These are phyloP conservation scores for Dactylellina sp. DNA, from an alignment of 2,329 filamentous ascomycete species.

Conservation along the genomic window DNA sequence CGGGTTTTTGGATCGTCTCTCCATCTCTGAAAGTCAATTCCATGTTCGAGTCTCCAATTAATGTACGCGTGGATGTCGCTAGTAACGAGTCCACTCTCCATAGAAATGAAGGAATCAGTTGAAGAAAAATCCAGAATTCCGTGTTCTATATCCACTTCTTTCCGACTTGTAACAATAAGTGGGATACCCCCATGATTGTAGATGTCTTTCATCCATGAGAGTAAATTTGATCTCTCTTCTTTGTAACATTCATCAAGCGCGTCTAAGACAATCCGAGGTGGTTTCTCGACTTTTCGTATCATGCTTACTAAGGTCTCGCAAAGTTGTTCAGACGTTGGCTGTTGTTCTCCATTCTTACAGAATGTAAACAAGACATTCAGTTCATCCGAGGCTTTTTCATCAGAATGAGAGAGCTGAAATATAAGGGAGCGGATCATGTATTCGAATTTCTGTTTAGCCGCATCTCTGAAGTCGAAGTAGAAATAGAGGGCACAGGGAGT, in stretches of 20 bases:
- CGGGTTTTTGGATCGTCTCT: too few species aligned
- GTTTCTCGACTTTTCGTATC: slow-evolving; percentile 59
- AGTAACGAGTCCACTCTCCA: too few species aligned
- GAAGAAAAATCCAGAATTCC: too few species aligned
- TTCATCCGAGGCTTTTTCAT: slow-evolving; percentile 35
- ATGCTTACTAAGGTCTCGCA: slow-evolving; percentile 59
- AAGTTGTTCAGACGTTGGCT: slow-evolving; percentile 60
- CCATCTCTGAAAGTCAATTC: too few species aligned
- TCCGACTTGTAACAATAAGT: too few species aligned
- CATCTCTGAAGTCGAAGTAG: slow-evolving; percentile 64
- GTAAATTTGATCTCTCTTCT: too few species aligned
- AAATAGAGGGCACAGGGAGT: slow-evolving; percentile 63
- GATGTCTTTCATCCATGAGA: too few species aligned
- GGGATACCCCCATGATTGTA: too few species aligned
- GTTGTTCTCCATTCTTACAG: slow-evolving; percentile 59
- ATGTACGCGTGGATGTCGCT: too few species aligned
- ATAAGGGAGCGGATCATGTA: slow-evolving; percentile 64
- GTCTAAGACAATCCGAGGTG: slow-evolving; percentile 61
- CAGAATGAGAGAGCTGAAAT: slow-evolving; percentile 61
- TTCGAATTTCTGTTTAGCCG: slow-evolving; percentile 62
- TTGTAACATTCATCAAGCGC: slow-evolving; percentile 61
- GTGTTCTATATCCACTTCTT: too few species aligned
- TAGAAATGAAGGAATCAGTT: too few species aligned
- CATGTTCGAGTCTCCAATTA: too few species aligned
- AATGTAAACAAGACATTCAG: slow-evolving; percentile 60